These are phyloP conservation scores for Inga laurina DNA, from an alignment of 306 rosid species.

Conservation along the genomic window DNA sequence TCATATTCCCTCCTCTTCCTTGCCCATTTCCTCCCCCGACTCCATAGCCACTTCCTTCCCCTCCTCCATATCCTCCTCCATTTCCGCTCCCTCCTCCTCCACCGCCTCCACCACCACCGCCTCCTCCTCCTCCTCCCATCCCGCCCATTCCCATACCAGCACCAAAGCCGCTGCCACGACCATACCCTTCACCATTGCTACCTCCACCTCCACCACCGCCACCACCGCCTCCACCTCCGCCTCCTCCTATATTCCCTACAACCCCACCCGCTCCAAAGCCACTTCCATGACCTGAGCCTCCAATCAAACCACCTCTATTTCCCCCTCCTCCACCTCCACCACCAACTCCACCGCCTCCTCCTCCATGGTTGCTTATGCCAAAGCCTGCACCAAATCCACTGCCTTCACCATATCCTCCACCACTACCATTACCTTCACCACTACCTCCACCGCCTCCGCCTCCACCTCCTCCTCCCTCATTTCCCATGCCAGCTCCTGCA, in stretches of 20 bases:
- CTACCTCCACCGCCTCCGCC: constrained; percentile 23
- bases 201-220: background rate
- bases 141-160: constrained; percentile 31
- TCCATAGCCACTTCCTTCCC: constrained; percentile 41
- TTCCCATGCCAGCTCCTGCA: constrained; percentile 37
- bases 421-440: constrained; percentile 8
- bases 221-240: background rate
- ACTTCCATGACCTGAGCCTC: constrained; percentile 41
- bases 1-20: background rate
- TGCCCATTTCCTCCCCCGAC: background rate
- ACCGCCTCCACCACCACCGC: background rate
- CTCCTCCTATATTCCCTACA: background rate
- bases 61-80: constrained; percentile 12
- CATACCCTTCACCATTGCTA: constrained; percentile 22
- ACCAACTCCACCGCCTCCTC: constrained; percentile 23
- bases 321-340: constrained; percentile 13
- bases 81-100: background rate
- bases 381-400: constrained; percentile 46
- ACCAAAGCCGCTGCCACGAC: constrained; percentile 49
- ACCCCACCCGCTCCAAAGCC: constrained; percentile 41
- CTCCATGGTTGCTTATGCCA: constrained; percentile 38
- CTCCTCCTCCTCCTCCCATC: constrained; percentile 6
- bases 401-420: constrained; percentile 41
- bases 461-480: constrained; percentile 39
- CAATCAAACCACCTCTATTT: constrained; percentile 31